These are phyloP conservation scores for Leptographium wingfieldii DNA, from an alignment of 2,329 filamentous ascomycete genomes.

Conservation along the genomic window DNA sequence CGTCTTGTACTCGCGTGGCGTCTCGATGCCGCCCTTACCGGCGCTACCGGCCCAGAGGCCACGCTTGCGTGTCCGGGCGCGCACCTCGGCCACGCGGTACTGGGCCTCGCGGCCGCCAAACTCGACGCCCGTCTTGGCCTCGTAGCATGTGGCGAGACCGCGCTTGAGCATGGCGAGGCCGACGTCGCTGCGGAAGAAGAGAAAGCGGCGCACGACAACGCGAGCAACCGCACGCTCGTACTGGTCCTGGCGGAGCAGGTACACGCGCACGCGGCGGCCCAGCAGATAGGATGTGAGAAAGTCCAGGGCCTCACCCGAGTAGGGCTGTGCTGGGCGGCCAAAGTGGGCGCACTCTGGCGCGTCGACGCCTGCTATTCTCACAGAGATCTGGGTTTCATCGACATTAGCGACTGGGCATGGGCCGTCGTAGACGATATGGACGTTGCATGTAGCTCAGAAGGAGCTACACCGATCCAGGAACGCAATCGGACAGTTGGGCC, in stretches of 20 bases:
- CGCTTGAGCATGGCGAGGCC: slow-evolving; percentile 78
- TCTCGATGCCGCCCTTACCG: slow-evolving; percentile 51
- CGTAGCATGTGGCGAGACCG: slow-evolving; percentile 83
- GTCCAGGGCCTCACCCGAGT: slow-evolving; percentile 62
- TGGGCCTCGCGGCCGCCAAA: slow-evolving; percentile 60
- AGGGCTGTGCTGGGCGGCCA: slow-evolving; percentile 76
- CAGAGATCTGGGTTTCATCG: slow-evolving; percentile 50
- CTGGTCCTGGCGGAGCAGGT: slow-evolving; percentile 76
- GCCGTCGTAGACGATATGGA: neutral
- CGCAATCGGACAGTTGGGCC: neutral
- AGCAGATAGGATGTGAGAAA: slow-evolving; percentile 69
- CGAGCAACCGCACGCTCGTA: slow-evolving; percentile 86
- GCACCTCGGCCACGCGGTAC: slow-evolving; percentile 54
- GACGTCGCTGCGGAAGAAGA: slow-evolving; percentile 63
- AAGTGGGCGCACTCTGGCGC: slow-evolving; percentile 91
- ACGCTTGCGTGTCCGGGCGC: slow-evolving; percentile 49
- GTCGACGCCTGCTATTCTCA: slow-evolving; percentile 84
- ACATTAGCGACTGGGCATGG: neutral
- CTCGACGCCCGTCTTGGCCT: slow-evolving; percentile 79
- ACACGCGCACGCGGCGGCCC: slow-evolving; percentile 63
- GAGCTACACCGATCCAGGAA: too few relatives aligned
- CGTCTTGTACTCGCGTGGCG: slow-evolving; percentile 76
- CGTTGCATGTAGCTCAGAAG: too few relatives aligned
- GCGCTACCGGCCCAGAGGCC: slow-evolving; percentile 65
- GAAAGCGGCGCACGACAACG: slow-evolving; percentile 54